Conservation (phyloP, 208 protist species). For the Eutreptiella sp. region DNA sequence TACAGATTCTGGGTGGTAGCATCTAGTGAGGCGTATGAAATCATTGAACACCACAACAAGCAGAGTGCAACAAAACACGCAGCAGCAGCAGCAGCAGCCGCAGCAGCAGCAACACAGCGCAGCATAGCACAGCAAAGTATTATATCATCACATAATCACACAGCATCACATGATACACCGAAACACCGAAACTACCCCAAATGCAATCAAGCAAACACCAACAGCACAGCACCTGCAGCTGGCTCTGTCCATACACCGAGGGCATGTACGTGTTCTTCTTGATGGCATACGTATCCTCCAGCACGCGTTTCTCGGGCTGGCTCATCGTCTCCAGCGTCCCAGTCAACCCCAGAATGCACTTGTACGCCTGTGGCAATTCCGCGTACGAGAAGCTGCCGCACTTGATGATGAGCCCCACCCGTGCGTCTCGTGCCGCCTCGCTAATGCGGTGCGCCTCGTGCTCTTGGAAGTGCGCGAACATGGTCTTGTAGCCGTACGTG, state of each 20-base stretch:
- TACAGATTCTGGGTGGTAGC: too few relatives aligned
- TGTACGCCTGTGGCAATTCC: conserved; percentile 28
- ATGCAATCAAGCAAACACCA: too few relatives aligned
- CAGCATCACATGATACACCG: too few relatives aligned
- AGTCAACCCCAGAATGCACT: conserved; percentile 29
- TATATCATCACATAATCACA: too few relatives aligned
- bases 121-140: too few relatives aligned
- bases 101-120: too few relatives aligned
- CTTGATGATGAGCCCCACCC: conserved; percentile 26
- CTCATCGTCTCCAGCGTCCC: conserved; percentile 25
- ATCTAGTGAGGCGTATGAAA: too few relatives aligned
- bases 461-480: conserved; percentile 27
- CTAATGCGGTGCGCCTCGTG: conserved; percentile 9
- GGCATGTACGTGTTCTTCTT: conserved; percentile 21
- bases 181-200: too few relatives aligned
- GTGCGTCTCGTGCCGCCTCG: neutral
- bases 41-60: too few relatives aligned
- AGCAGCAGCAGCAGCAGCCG: too few relatives aligned
- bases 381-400: conserved; percentile 29
- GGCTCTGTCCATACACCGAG: conserved; percentile 29
- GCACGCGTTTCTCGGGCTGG: conserved; percentile 12
- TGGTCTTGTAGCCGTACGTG: conserved; percentile 29
- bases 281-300: conserved; percentile 28
- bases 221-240: conserved; percentile 14
- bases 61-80: too few relatives aligned